A percentile compares a stretch with the other conserved stretches of the same genome.
phyloP scores from a whole-genome alignment of 805 yeast genomes.

The Tetrapisispora phaffii region DNA sequence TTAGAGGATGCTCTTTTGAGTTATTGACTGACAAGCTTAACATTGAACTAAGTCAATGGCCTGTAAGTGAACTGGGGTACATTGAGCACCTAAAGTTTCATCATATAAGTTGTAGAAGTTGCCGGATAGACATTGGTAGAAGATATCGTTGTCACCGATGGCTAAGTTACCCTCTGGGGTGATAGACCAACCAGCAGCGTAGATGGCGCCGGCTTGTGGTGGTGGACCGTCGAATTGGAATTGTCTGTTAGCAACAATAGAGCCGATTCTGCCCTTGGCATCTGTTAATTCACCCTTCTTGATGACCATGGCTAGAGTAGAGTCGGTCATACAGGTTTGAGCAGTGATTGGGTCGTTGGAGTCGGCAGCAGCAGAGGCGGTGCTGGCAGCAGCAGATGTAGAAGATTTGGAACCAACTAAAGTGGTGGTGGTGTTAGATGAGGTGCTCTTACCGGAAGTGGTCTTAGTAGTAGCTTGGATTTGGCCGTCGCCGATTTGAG shows the following conservation, averaged over 20 bases:
- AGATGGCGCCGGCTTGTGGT: constrained; percentile 46
- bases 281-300: constrained; percentile 39
- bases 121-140: constrained; percentile 71
- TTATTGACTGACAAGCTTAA: constrained; percentile 17
- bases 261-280: constrained; percentile 48
- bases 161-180: constrained; percentile 44
- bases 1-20: background rate
- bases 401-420: constrained; percentile 11
- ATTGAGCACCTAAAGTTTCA: constrained; percentile 49
- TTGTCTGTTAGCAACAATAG: constrained; percentile 60
- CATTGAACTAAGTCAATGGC: constrained; percentile 51
- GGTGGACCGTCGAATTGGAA: constrained; percentile 51
- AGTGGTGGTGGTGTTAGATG: constrained; percentile 19
- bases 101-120: constrained; percentile 72
- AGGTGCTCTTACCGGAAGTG: too few relatives aligned
- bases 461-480: too few relatives aligned
- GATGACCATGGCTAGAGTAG: constrained; percentile 42
- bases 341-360: constrained; percentile 9
- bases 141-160: constrained; percentile 44
- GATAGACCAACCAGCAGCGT: constrained; percentile 49
- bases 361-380: constrained; percentile 32
- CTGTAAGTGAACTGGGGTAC: constrained; percentile 51
- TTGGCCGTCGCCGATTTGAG: constrained; percentile 38
- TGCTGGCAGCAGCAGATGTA: constrained; percentile 4
- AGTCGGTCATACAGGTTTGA: constrained; percentile 28